A percentile compares a stretch with the other conserved stretches of the same genome.
Evolutionary conservation across 208 protist genomes (phyloP).

Genomic region (Pavlovales sp.): DNA sequence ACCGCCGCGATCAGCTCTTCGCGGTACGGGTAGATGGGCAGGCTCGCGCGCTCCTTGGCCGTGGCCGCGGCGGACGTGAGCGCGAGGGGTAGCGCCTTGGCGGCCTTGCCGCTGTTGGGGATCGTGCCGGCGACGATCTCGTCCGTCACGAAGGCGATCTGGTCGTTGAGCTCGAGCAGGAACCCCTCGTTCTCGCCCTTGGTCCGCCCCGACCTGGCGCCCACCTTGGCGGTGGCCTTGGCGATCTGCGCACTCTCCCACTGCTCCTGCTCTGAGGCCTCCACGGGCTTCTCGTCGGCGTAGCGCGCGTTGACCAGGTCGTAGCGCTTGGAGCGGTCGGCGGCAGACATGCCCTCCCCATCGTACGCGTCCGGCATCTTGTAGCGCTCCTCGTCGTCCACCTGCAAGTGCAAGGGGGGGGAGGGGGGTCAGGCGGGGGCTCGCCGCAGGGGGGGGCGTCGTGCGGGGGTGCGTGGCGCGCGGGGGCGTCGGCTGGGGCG

Average conservation of each 20-base stretch:
- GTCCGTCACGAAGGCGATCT: slow-evolving; percentile 76
- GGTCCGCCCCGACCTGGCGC: slow-evolving; percentile 20
- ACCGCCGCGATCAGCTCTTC: slow-evolving; percentile 63
- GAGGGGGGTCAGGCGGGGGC: slow-evolving; percentile 15
- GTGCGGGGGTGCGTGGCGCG: background rate
- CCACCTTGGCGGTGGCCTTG: slow-evolving; percentile 45
- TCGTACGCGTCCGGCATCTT: slow-evolving; percentile 55
- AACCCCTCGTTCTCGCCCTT: slow-evolving; percentile 57
- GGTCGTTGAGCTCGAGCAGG: slow-evolving; percentile 61
- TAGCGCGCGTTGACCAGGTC: slow-evolving; percentile 52
- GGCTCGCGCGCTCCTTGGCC: slow-evolving; percentile 20
- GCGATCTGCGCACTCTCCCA: slow-evolving; percentile 66
- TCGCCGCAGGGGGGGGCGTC: background rate
- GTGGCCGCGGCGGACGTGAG: background rate
- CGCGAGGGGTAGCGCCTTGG: background rate
- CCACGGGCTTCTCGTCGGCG: slow-evolving; percentile 40
- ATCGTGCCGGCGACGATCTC: slow-evolving; percentile 63
- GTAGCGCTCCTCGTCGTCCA: slow-evolving; percentile 50
- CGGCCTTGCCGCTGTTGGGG: background rate
- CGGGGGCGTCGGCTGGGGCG: no score
- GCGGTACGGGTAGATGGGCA: slow-evolving; percentile 58
- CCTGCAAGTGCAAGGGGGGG: no score
- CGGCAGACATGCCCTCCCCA: background rate
- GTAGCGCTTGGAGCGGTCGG: slow-evolving; percentile 50
- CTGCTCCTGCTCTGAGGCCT: slow-evolving; percentile 53